Conservation (phyloP, 345 rosid genomes). For the Hibiscus trionum region DNA sequence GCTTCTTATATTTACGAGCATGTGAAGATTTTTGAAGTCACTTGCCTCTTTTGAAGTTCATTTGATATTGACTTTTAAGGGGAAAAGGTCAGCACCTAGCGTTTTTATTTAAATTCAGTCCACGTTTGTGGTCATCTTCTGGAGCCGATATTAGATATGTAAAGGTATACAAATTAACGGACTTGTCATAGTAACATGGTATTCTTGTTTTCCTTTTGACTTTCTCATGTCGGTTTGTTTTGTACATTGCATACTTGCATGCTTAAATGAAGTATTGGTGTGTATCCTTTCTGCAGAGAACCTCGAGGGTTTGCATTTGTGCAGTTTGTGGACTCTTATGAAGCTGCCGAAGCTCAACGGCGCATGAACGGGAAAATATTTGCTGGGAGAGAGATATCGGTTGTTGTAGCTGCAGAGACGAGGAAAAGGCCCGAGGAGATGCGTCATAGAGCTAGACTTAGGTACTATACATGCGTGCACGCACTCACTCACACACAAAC, state of each 20-base stretch:
- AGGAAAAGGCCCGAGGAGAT: constrained; percentile 98
- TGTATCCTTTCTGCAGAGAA: constrained; percentile 40
- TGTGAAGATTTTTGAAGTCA: constrained; percentile 60
- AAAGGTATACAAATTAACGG: constrained; percentile 26
- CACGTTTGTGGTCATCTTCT: constrained; percentile 32
- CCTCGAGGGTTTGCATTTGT: constrained; percentile 99
- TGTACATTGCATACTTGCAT: constrained; percentile 8
- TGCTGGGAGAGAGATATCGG: constrained; percentile 87
- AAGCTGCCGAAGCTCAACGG: constrained; percentile 81
- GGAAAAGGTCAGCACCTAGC: constrained; percentile 59
- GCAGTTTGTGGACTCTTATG: constrained; percentile 86
- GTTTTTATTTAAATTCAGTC: constrained; percentile 34
- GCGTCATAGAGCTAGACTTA: constrained; percentile 60
- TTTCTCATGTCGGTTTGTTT: constrained; percentile 3
- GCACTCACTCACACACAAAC: neutral
- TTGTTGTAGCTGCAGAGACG: constrained; percentile 80
- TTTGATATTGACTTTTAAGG: constrained; percentile 55
- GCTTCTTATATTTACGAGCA: constrained; percentile 59
- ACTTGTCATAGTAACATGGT: constrained; percentile 20
- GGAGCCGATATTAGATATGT: constrained; percentile 31
- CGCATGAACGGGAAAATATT: constrained; percentile 78
- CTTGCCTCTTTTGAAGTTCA: constrained; percentile 74
- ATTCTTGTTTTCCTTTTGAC: constrained; percentile 6
- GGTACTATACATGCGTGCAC: constrained; percentile 27
- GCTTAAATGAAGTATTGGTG: constrained; percentile 14